phyloP scores from a whole-genome alignment of 2,329 filamentous ascomycete species.

The Phialemonium atrogriseum region DNA sequence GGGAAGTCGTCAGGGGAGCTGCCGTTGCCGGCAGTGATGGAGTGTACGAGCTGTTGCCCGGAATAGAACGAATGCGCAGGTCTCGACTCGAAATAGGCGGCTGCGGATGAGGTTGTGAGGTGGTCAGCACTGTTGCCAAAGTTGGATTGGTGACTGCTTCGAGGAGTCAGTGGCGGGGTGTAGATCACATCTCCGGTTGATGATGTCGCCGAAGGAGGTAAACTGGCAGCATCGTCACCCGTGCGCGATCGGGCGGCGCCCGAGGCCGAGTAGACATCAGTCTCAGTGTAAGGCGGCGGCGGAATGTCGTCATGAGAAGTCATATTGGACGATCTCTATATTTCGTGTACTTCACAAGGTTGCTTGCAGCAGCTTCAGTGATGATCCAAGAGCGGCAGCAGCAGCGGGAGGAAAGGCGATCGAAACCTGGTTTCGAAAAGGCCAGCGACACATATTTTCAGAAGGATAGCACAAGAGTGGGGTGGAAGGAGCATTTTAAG shows the following conservation, averaged over 20 bases:
- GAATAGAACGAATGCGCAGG: constrained; percentile 18
- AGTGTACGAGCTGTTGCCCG: constrained; percentile 15
- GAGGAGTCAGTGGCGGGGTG: constrained; percentile 43
- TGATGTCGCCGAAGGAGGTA: constrained; percentile 24
- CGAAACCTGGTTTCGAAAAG: too few species aligned
- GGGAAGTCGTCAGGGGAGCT: constrained; percentile 36
- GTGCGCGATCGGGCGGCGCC: constrained; percentile 16
- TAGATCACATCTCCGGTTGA: constrained; percentile 38
- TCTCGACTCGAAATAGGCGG: constrained; percentile 39
- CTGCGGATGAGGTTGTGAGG: constrained; percentile 22
- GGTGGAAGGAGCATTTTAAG: too few species aligned
- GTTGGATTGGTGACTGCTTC: constrained; percentile 20
- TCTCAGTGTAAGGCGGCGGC: constrained; percentile 50
- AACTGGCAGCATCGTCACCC: constrained; percentile 16
- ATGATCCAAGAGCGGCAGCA: too few species aligned
- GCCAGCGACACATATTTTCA: too few species aligned
- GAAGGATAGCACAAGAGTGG: too few species aligned
- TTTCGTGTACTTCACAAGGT: too few species aligned
- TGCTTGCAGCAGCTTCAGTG: too few species aligned
- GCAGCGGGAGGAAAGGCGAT: too few species aligned
- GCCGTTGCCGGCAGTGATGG: constrained; percentile 22
- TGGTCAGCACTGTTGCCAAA: constrained; percentile 18
- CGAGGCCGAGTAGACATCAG: constrained; percentile 43
- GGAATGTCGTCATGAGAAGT: constrained; percentile 31
- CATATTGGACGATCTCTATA: constrained; percentile 12